These are phyloP conservation scores for Aspergillus panamensis DNA, from an alignment of 495 filamentous ascomycete genomes.

Conservation along the genomic window DNA sequence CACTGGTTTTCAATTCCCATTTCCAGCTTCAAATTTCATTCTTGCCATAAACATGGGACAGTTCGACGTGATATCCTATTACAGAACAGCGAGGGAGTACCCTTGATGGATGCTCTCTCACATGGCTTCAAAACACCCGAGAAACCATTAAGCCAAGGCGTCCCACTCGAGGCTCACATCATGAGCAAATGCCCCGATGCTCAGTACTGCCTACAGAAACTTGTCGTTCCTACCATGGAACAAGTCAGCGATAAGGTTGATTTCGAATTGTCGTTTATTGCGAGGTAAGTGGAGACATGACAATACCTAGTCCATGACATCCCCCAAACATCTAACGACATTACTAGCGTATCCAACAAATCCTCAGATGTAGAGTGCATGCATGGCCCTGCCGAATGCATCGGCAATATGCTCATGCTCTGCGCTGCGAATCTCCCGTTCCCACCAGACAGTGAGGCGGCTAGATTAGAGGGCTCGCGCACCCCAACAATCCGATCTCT, in stretches of 20 bases:
- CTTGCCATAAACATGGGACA: slow-evolving; percentile 11
- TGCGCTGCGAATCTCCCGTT: slow-evolving; percentile 71
- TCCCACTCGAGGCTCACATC: slow-evolving; percentile 85
- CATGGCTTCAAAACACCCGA: not conserved
- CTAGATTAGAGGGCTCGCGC: slow-evolving; percentile 14
- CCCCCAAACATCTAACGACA: slow-evolving; percentile 1
- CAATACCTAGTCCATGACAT: slow-evolving; percentile 1
- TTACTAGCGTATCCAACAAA: slow-evolving; percentile 33
- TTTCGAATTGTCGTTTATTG: slow-evolving; percentile 88
- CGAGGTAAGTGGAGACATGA: slow-evolving; percentile 49
- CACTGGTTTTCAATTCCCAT: slow-evolving; percentile 15
- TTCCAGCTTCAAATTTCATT: slow-evolving; percentile 6
- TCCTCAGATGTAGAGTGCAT: slow-evolving; percentile 58
- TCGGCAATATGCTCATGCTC: slow-evolving; percentile 90
- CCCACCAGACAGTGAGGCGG: slow-evolving; percentile 18
- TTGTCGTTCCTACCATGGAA: slow-evolving; percentile 86
- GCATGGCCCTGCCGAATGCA: slow-evolving; percentile 86
- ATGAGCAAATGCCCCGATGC: slow-evolving; percentile 96
- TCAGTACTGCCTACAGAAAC: slow-evolving; percentile 69
- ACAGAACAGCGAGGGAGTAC: slow-evolving; percentile 2
- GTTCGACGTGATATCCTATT: not conserved
- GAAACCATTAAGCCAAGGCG: slow-evolving; percentile 31
- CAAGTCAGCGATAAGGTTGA: slow-evolving; percentile 77
- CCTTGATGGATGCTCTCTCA: slow-evolving; percentile 2
- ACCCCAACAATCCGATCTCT: slow-evolving; percentile 81